Base-by-base conservation (phyloP, 768 basidiomycete genomes). In the Strobilomyces confusus region DNA sequence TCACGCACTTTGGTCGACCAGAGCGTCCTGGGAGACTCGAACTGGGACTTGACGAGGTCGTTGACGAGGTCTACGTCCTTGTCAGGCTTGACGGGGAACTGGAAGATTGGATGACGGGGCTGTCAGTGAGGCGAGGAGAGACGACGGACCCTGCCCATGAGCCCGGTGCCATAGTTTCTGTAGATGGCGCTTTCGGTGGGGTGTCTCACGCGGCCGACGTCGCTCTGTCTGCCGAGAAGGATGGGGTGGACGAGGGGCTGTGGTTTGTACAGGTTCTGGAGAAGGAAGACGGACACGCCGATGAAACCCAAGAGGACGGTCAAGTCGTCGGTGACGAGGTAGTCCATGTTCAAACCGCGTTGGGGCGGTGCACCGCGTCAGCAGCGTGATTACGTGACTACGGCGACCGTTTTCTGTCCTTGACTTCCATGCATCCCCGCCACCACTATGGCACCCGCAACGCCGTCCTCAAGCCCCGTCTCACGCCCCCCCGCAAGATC, bases 171-270 rank as follows among this genome's bases (percentile, higher is more conserved):
- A 76, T 94, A 97, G 73, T 90, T 92, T 63, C 95, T 81, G 69
- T 95, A 95, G 15, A 94, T 75, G 0, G 92, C 90, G 61, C 90
- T 93, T 72, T 95, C 89, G 9, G 80, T 77, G 13, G 87, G 78
- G 63, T 90, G 85, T 49, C 94, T 76, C 4, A 94, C 90, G 46
- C 86, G 78, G 13, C 84, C 86, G 25, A 87, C 87, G 68, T 97
- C 95, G 61, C 91, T 92, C 77, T 98, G 94, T 46, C 92, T 76
- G 8, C 94, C 93, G 1, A 98, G 80, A 9, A 95, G 78, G 59
- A 98, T 88, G n/a, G 94, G 94, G 63, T 97, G 94, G 0, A 95
- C 92, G 40, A 95, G 80, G 2, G 87, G 85, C 60, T 88, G 87
- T 4, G 87, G 88, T 60, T 80, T 89, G 72, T 90, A 89, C 55